phyloP scores from a whole-genome alignment of 2,329 filamentous ascomycete genomes.

The Fusarium annulatum region DNA sequence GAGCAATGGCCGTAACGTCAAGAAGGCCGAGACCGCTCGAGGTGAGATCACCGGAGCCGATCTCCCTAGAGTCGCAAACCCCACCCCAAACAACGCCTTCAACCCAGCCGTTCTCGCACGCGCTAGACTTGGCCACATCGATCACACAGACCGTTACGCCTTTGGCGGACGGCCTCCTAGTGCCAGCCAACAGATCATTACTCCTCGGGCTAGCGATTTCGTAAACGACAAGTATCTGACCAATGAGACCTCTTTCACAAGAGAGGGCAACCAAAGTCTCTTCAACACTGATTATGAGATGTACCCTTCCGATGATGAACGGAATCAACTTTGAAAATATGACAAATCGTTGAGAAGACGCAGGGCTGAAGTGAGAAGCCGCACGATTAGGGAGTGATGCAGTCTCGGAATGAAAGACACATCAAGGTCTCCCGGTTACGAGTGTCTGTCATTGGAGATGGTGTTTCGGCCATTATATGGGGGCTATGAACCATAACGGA shows the following conservation, averaged over 20 bases:
- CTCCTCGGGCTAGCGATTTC: background rate
- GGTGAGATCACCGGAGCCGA: background rate
- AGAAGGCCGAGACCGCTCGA: background rate
- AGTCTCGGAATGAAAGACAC: background rate
- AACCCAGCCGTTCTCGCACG: background rate
- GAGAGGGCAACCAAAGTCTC: background rate
- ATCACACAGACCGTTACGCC: background rate
- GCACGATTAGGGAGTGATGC: background rate
- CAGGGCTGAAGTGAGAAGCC: slow-evolving; percentile 28
- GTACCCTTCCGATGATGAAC: background rate
- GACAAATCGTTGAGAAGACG: background rate
- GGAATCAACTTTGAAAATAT: background rate
- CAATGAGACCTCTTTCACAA: background rate
- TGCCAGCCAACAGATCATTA: background rate
- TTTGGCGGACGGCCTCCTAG: background rate
- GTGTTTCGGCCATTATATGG: background rate
- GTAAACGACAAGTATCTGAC: background rate
- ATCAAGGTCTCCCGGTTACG: background rate
- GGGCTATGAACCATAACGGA: background rate
- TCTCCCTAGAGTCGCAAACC: background rate
- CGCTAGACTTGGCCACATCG: background rate
- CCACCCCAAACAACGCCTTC: background rate
- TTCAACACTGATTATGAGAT: background rate
- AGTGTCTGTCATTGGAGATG: background rate
- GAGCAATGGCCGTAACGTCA: background rate